A percentile compares a stretch with the other conserved stretches of the same genome.
These are phyloP conservation scores for Candida freyschussii DNA, from an alignment of 1,139 yeast species.

Conservation along the genomic window DNA sequence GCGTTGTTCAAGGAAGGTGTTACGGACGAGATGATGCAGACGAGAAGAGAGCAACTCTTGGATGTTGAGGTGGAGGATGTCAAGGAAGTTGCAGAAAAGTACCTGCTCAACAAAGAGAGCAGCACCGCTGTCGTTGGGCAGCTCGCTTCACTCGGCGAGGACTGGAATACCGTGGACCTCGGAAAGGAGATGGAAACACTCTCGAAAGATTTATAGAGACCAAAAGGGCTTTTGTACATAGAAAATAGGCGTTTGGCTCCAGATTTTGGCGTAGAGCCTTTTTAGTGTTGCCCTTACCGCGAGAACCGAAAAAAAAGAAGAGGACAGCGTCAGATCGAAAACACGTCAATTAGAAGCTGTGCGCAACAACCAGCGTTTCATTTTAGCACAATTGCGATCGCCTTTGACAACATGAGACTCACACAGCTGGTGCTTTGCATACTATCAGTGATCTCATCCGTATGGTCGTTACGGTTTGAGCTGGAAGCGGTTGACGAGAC, in stretches of 20 bases:
- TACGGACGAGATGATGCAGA: conserved; percentile 75
- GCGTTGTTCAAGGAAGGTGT: conserved; percentile 62
- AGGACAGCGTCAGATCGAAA: no score
- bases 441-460: conserved; percentile 13
- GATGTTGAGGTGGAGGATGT: conserved; percentile 63
- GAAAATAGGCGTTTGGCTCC: no score
- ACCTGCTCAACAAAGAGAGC: conserved; percentile 33
- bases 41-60: conserved; percentile 68
- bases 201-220: no score
- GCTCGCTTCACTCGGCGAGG: conserved; percentile 10
- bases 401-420: conserved; percentile 19
- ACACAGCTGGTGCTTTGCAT: conserved; percentile 10
- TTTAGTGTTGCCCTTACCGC: no score
- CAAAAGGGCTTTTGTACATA: no score
- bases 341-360: no score
- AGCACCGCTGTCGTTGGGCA: conserved; percentile 25
- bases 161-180: conserved; percentile 22
- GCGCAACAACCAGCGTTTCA: no score
- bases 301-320: no score
- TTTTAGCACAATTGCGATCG: no score
- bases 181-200: no score
- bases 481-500: conserved; percentile 35
- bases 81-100: conserved; percentile 55
- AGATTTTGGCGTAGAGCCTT: no score
- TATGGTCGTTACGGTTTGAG: conserved; percentile 29